A percentile compares a stretch with the other conserved stretches of the same genome.
Evolutionary conservation across 1,284 basidiomycete species (phyloP).

Genomic region (Anthracocystis panici-leucophaei): DNA sequence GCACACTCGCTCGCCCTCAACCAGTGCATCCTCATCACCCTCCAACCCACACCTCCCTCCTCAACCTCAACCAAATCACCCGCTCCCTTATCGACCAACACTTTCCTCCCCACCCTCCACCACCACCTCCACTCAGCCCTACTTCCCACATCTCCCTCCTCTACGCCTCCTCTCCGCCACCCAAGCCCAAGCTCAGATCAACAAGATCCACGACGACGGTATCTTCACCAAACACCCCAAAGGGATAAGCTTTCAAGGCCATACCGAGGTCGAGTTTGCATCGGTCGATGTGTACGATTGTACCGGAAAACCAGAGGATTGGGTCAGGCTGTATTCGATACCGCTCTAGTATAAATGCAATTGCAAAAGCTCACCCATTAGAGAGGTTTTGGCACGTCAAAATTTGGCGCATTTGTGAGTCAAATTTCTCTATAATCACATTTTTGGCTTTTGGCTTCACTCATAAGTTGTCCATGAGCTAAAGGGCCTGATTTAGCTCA

Average conservation of each 20-base stretch:
- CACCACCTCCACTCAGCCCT: conserved; percentile 3
- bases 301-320: conserved; percentile 23
- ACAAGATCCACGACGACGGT: conserved; percentile 9
- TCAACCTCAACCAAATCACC: conserved; percentile 19
- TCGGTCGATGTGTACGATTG: conserved; percentile 36
- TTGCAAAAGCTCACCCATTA: no score
- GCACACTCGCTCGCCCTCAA: not conserved
- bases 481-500: no score
- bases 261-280: conserved; percentile 10
- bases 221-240: not conserved
- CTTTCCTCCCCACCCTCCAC: conserved; percentile 18
- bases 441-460: no score
- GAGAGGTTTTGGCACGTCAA: no score
- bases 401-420: no score
- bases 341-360: conserved; percentile 8
- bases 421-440: no score
- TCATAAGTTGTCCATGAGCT: no score
- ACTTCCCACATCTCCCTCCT: conserved; percentile 48
- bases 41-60: conserved; percentile 1
- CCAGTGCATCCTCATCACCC: conserved; percentile 30
- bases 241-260: conserved; percentile 7
- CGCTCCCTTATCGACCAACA: not conserved
- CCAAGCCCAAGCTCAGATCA: conserved; percentile 29
- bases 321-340: conserved; percentile 19
- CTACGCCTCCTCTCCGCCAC: conserved; percentile 25